Evolutionary conservation across 139 green algal genomes (phyloP), one percentile per base, ranked within the genome.

Genomic region (Asterochloris sp.): DNA sequence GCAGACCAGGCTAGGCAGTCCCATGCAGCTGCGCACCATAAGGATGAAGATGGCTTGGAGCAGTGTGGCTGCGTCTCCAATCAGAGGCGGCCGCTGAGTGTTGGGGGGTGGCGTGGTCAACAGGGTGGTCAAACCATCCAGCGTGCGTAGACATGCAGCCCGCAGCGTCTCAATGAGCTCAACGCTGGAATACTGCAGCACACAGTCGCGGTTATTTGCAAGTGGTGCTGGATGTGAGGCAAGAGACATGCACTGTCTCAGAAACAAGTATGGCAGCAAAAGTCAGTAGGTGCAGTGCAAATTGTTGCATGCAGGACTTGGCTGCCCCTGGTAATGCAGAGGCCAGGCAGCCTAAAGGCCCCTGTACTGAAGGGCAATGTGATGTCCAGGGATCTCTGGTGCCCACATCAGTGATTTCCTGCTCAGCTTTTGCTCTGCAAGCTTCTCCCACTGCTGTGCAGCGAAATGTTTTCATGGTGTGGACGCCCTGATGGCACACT

Each of bases 121-220:
- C 38, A 54, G 38, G 38, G 38, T 54, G 2, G 38, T 54, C 38
- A 69, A n/a, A 80, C 80, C 74, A 38, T 91, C 78, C 26, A 95
- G 83, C 26, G 93, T 82, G 38, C 27, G 68, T 0, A 86, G 12
- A 47, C 85, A 85, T 11, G 83, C 73, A 54, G 17, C 38, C 11
- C 88, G 84, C 12, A 95, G 73, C 0, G 89, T 83, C 0, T 76
- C 21, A 0, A 94, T 83, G 38, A 92, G 83, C 23, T 91, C 89
- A 11, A 80, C 21, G 11, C 80, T 69, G 63, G 92, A 92, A 47
- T 89, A 82, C 73, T 83, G 86, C 29, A 95, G 82, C 67, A 95
- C 24, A 0, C 24, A 38, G 60, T 83, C 29, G 63, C 75, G 85
- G 28, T 63, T 82, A 24, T 83, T 29, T 64, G n/a, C 28, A 12